Evolutionary conservation across 129 eudicot species (phyloP).

Genomic region (Kitagawia praeruptora): DNA sequence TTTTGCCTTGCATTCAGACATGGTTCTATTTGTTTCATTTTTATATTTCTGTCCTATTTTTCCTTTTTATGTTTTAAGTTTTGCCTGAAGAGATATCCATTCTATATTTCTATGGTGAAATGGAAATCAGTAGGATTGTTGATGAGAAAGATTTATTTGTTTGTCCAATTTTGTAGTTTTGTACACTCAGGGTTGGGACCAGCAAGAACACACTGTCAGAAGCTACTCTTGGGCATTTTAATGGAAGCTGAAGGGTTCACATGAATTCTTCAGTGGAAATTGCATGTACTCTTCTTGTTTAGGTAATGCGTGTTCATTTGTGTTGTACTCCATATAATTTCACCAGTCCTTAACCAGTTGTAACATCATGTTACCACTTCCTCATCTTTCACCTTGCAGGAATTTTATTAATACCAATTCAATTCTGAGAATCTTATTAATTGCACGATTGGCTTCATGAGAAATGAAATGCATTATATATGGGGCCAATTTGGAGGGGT

Average conservation of each 20-base stretch:
- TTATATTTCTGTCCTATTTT: neutral
- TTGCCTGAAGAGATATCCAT: neutral
- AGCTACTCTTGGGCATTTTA: slow-evolving; percentile 6
- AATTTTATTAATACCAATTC: neutral
- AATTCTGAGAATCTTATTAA: neutral
- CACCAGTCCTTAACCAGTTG: neutral
- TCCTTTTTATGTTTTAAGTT: neutral
- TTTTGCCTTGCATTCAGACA: neutral
- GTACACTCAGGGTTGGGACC: slow-evolving; percentile 2
- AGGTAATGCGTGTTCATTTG: neutral
- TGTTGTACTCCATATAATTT: neutral
- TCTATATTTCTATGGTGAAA: neutral
- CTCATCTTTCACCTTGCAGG: neutral
- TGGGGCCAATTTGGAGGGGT: neutral
- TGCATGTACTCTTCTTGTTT: neutral
- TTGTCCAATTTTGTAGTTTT: neutral
- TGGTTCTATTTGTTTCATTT: neutral
- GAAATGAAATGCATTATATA: neutral
- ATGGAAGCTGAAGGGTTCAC: neutral
- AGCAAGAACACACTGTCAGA: slow-evolving; percentile 3
- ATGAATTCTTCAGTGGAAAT: neutral
- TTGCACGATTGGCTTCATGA: neutral
- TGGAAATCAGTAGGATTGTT: neutral
- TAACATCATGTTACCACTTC: neutral
- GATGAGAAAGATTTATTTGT: neutral